phyloP scores from a whole-genome alignment of 192 early-diverging fungal species.

The Coemansia sp. region DNA sequence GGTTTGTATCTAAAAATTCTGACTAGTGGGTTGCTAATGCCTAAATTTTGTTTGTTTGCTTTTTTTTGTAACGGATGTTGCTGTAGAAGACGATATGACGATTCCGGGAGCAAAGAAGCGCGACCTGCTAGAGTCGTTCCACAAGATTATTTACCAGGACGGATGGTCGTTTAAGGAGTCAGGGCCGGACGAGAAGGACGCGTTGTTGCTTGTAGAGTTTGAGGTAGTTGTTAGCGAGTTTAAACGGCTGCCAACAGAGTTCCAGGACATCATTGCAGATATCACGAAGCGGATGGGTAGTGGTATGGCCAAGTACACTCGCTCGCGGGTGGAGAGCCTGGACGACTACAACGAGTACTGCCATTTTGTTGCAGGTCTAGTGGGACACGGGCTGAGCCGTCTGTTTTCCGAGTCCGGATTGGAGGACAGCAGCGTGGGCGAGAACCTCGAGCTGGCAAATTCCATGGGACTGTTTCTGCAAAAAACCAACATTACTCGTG shows the following conservation, averaged over 20 bases:
- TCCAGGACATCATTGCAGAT: slow-evolving; percentile 85
- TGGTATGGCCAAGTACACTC: slow-evolving; percentile 91
- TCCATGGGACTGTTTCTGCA: slow-evolving; percentile 98
- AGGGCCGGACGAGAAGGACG: slow-evolving; percentile 94
- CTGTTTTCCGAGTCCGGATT: slow-evolving; percentile 87
- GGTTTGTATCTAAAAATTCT: not conserved
- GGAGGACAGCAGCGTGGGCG: slow-evolving; percentile 62
- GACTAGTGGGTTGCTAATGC: not conserved
- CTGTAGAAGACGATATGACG: slow-evolving; percentile 92
- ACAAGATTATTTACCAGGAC: slow-evolving; percentile 72
- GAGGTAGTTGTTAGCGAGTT: slow-evolving; percentile 90
- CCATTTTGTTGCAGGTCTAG: slow-evolving; percentile 96
- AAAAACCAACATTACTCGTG: slow-evolving; percentile 97
- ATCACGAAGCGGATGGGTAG: slow-evolving; percentile 90
- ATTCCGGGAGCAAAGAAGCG: slow-evolving; percentile 75
- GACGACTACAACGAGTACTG: slow-evolving; percentile 96
- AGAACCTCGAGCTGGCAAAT: slow-evolving; percentile 67
- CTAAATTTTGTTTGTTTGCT: not conserved
- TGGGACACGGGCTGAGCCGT: slow-evolving; percentile 88
- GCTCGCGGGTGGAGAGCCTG: slow-evolving; percentile 64
- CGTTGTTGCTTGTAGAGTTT: slow-evolving; percentile 84
- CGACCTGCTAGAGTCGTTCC: slow-evolving; percentile 75
- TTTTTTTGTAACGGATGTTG: not conserved
- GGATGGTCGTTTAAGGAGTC: slow-evolving; percentile 82
- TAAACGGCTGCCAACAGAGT: slow-evolving; percentile 66